Evolutionary conservation across 2,329 filamentous ascomycete species (phyloP).

Genomic region (Akanthomyces muscarius): DNA sequence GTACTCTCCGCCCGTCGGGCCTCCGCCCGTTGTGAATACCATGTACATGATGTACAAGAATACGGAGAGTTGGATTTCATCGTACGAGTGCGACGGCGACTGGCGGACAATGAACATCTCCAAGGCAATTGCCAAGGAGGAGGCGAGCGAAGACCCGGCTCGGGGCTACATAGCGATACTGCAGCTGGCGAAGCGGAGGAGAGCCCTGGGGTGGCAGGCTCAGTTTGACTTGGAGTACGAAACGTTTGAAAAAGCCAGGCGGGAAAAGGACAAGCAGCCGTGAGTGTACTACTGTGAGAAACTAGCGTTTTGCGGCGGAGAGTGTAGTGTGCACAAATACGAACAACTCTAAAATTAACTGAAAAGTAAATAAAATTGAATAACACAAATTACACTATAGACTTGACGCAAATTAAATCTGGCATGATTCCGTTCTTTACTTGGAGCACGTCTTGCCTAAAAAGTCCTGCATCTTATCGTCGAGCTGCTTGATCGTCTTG

Average conservation of each 20-base stretch:
- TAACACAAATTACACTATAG: too few species aligned
- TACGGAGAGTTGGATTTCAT: constrained; percentile 1
- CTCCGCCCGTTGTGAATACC: background rate
- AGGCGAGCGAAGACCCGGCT: background rate
- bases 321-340: too few species aligned
- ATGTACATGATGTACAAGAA: background rate
- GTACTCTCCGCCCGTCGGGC: background rate
- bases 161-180: background rate
- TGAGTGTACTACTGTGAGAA: too few species aligned
- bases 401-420: too few species aligned
- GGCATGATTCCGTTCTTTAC: too few species aligned
- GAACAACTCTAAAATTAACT: too few species aligned
- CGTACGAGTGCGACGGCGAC: background rate
- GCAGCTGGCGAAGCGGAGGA: constrained; percentile 7
- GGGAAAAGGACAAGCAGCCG: too few species aligned
- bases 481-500: constrained; percentile 15
- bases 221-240: background rate
- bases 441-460: constrained; percentile 14
- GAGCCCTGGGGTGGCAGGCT: constrained; percentile 8
- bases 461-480: constrained; percentile 14
- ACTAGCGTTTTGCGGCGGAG: too few species aligned
- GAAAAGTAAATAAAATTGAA: too few species aligned
- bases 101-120: constrained; percentile 5
- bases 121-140: constrained; percentile 1
- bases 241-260: too few species aligned